Conservation (phyloP, 371 early-diverging fungal genomes). For the Catenaria anguillulae region DNA sequence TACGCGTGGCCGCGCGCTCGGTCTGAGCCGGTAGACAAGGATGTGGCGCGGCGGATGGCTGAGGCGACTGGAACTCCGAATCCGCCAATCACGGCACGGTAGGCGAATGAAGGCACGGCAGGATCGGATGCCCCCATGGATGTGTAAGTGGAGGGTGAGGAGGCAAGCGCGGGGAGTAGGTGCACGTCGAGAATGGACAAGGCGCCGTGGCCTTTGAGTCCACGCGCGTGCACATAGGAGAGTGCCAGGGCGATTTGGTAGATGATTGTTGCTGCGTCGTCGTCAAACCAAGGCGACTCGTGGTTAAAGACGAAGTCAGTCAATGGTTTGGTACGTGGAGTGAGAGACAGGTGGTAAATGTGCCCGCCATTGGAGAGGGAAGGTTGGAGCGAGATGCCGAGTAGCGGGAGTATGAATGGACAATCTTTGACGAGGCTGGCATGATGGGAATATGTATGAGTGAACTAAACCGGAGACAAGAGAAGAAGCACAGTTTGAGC, state of each 20-base stretch:
- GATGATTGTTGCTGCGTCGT: background rate
- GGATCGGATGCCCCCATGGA: no score
- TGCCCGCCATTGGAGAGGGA: no score
- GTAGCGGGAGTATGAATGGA: no score
- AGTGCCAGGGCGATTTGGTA: background rate
- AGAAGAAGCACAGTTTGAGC: no score
- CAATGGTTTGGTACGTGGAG: background rate
- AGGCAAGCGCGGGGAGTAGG: background rate
- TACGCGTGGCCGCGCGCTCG: background rate
- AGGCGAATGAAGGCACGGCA: no score
- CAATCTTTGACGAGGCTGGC: no score
- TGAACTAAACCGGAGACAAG: no score
- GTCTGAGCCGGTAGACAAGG: background rate
- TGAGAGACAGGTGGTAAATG: no score
- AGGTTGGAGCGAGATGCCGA: no score
- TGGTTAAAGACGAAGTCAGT: background rate
- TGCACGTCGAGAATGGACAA: background rate
- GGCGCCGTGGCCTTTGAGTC: background rate
- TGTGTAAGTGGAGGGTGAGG: no score
- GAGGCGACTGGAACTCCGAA: background rate
- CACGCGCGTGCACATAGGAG: background rate
- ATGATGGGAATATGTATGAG: no score
- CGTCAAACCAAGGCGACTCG: background rate
- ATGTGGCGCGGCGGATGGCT: background rate
- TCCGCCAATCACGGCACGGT: background rate